These are phyloP conservation scores for Tricholoma sp. DNA, from an alignment of 768 basidiomycete genomes.

Conservation along the genomic window DNA sequence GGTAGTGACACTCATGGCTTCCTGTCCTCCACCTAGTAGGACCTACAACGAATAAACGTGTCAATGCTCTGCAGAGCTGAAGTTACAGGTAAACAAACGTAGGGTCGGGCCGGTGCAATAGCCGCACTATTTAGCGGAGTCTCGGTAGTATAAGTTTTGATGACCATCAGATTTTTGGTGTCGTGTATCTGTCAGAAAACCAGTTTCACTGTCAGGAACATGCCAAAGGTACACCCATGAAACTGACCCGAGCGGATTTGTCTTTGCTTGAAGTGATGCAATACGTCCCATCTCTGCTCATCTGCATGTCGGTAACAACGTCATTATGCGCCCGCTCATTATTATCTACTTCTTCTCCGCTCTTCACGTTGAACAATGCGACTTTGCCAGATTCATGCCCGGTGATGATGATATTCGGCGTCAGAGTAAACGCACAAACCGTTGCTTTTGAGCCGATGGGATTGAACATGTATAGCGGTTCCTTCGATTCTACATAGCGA, in stretches of 20 bases:
- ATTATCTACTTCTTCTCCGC: conserved; percentile 75
- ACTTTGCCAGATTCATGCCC: conserved; percentile 97
- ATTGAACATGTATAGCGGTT: conserved; percentile 76
- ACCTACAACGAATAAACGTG: conserved; percentile 40
- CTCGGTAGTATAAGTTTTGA: conserved; percentile 92
- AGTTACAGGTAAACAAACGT: conserved; percentile 41
- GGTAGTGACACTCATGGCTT: conserved; percentile 96
- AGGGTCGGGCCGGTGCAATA: conserved; percentile 78
- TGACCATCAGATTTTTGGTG: conserved; percentile 78
- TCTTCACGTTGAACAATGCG: conserved; percentile 83
- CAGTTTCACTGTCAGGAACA: neutral
- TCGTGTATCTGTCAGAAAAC: conserved; percentile 63
- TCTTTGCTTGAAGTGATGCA: conserved; percentile 97
- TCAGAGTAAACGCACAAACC: conserved; percentile 85
- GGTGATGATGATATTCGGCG: conserved; percentile 76
- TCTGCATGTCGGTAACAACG: conserved; percentile 86
- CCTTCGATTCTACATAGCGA: conserved; percentile 55
- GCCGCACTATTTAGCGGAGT: conserved; percentile 95
- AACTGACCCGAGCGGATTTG: conserved; percentile 84
- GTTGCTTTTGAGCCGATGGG: conserved; percentile 95
- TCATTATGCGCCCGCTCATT: conserved; percentile 90
- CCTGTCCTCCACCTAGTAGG: conserved; percentile 94
- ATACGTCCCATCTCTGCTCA: conserved; percentile 86
- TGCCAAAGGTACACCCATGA: neutral
- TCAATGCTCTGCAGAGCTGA: neutral